phyloP scores from a whole-genome alignment of 2,329 filamentous ascomycete genomes.

The Metarhizium album region DNA sequence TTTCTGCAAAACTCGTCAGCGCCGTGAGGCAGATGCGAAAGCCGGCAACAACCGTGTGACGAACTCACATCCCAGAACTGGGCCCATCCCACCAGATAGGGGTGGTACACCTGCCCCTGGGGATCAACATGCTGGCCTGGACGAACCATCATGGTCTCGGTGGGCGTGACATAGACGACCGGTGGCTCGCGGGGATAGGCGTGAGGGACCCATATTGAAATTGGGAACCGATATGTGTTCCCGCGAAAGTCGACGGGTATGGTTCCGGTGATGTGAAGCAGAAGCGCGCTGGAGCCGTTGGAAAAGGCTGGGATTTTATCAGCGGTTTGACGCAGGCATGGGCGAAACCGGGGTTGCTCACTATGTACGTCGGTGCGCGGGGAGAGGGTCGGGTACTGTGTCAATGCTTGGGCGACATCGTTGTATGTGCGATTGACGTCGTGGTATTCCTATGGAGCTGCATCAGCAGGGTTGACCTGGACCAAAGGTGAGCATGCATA shows the following conservation, averaged over 20 bases:
- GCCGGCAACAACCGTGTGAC: background rate
- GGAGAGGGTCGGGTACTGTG: conserved; percentile 66
- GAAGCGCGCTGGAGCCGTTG: conserved; percentile 73
- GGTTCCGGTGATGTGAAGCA: conserved; percentile 78
- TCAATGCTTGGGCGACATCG: conserved; percentile 74
- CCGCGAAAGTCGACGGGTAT: conserved; percentile 87
- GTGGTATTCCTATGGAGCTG: conserved; percentile 63
- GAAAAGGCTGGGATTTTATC: conserved; percentile 57
- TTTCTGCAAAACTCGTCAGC: conserved; percentile 43
- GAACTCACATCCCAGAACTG: conserved; percentile 76
- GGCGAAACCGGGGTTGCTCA: conserved; percentile 32
- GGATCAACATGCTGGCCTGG: conserved; percentile 92
- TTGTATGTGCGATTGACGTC: conserved; percentile 89
- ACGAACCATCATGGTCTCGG: conserved; percentile 77
- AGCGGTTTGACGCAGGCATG: conserved; percentile 2
- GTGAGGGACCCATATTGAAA: conserved; percentile 89
- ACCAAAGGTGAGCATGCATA: conserved; percentile 25
- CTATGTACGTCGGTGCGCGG: conserved; percentile 93
- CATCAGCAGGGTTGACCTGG: conserved; percentile 7
- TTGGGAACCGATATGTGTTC: conserved; percentile 78
- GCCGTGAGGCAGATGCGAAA: background rate
- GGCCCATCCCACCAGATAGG: conserved; percentile 83
- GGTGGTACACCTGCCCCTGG: conserved; percentile 90
- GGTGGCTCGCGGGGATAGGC: conserved; percentile 79
- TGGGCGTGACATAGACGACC: conserved; percentile 79